Conservation (phyloP, 192 early-diverging fungal genomes). For the Coemansia asiatica region DNA sequence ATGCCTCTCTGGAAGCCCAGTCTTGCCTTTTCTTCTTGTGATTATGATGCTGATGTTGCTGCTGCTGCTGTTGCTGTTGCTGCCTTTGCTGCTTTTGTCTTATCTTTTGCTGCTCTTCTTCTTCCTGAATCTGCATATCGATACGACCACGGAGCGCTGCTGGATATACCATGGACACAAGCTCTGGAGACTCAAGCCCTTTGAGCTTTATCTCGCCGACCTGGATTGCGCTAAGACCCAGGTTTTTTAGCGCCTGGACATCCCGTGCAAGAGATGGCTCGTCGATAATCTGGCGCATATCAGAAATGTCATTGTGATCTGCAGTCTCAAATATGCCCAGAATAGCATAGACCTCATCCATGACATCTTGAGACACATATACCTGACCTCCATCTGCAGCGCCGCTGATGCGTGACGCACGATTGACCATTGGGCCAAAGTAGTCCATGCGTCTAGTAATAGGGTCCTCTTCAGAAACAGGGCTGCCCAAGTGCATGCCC, state of each 20-base stretch:
- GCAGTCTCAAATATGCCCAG: slow-evolving; percentile 51
- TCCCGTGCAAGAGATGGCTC: slow-evolving; percentile 56
- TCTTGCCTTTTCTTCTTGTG: slow-evolving; percentile 36
- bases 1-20: slow-evolving; percentile 24
- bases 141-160: slow-evolving; percentile 50
- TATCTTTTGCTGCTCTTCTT: slow-evolving; percentile 29
- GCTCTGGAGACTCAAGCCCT: slow-evolving; percentile 86
- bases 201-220: slow-evolving; percentile 84
- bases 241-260: slow-evolving; percentile 62
- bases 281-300: slow-evolving; percentile 56
- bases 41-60: slow-evolving; percentile 19
- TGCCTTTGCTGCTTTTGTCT: slow-evolving; percentile 25
- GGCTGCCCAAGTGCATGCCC: slow-evolving; percentile 89
- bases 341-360: slow-evolving; percentile 60
- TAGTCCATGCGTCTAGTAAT: slow-evolving; percentile 94
- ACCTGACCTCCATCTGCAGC: slow-evolving; percentile 90
- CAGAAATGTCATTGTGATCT: slow-evolving; percentile 49
- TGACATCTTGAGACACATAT: slow-evolving; percentile 80
- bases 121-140: slow-evolving; percentile 51
- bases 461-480: slow-evolving; percentile 84
- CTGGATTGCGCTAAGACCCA: slow-evolving; percentile 68
- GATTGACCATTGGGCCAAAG: slow-evolving; percentile 92
- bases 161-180: slow-evolving; percentile 70
- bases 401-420: slow-evolving; percentile 76
- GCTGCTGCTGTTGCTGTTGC: slow-evolving; percentile 22